Base-by-base conservation (phyloP, 495 filamentous ascomycete species). In the Penicillium macrosclerotiorum region DNA sequence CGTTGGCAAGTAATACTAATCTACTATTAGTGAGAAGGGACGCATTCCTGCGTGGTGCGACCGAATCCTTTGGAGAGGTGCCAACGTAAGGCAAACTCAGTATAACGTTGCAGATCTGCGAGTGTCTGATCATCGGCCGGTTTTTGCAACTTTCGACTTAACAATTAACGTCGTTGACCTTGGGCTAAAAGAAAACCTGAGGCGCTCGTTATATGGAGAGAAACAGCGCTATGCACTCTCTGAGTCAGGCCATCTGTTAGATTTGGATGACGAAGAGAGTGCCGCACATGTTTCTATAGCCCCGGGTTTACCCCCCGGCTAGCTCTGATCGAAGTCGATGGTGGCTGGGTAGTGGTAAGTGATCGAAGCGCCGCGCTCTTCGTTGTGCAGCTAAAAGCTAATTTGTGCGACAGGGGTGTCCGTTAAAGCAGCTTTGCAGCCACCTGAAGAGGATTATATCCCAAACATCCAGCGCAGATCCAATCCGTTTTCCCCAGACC, bases 11-110 rank as follows among this genome's bases (percentile, higher is more conserved):
- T 12, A 3, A 37, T n/a, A 23, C 26, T 34, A 14, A 41, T 46
- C 8, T 8, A 1, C 22, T 18, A 22, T 8, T 42, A 91, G 86
- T 14, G 93, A 99, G 52, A 99, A 97, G 69, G 78, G 80, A 22
- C 83, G 93, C 22, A 96, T 97, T 47, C 93, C 93, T 19, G 93
- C 93, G 3, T 99, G 93, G 93, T 96, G 90, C 57, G 93, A 99
- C 65, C 86, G 93, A 26, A 80, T 99, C 11, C 68, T 99, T 9
- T 82, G 87, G 45, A 93, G 88, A 75, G 94, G 94, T 18, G 73
- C 75, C 30, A 89, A 85, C 49, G 74, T 97, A 4, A 82, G 83
- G 5, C 94, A 97, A 64, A 76, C 84, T 14, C 76, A 82, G 19
- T 99, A 99, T 63, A 76, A 83, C 49, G 79, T 77, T 39, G 89